Conservation (phyloP, 1,139 yeast species). For the Candida sp. region DNA sequence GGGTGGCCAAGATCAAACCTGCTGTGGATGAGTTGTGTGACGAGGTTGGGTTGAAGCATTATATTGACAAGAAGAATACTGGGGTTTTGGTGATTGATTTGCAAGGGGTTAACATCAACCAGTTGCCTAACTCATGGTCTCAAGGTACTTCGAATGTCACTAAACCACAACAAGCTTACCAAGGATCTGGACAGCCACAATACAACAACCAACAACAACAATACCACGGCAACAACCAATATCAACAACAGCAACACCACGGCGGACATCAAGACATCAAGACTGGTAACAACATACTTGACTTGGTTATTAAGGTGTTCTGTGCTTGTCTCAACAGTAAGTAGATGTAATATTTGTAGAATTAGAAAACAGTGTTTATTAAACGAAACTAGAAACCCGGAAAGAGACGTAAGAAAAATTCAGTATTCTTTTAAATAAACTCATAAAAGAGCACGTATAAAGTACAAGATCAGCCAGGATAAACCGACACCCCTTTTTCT, state of each 20-base stretch:
- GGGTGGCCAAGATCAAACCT: slow-evolving; percentile 88
- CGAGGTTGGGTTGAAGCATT: slow-evolving; percentile 62
- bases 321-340: slow-evolving; percentile 33
- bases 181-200: slow-evolving; percentile 30
- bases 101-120: slow-evolving; percentile 38
- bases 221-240: slow-evolving; percentile 18
- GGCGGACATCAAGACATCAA: slow-evolving; percentile 18
- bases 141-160: slow-evolving; percentile 20
- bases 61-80: slow-evolving; percentile 69
- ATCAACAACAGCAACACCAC: slow-evolving; percentile 24
- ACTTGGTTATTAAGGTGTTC: slow-evolving; percentile 32
- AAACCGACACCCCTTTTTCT: background rate
- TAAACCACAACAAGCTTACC: slow-evolving; percentile 32
- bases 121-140: slow-evolving; percentile 56
- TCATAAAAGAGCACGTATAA: too few species aligned
- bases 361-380: background rate
- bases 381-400: too few species aligned
- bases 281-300: slow-evolving; percentile 29
- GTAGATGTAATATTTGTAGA: slow-evolving; percentile 1
- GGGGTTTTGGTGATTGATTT: slow-evolving; percentile 84
- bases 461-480: too few species aligned
- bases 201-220: slow-evolving; percentile 29
- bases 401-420: too few species aligned
- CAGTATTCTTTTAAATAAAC: too few species aligned
- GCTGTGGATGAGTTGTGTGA: slow-evolving; percentile 82